Base-by-base conservation (phyloP, 257 asterid genomes). In the Przewalskia tangutica region DNA sequence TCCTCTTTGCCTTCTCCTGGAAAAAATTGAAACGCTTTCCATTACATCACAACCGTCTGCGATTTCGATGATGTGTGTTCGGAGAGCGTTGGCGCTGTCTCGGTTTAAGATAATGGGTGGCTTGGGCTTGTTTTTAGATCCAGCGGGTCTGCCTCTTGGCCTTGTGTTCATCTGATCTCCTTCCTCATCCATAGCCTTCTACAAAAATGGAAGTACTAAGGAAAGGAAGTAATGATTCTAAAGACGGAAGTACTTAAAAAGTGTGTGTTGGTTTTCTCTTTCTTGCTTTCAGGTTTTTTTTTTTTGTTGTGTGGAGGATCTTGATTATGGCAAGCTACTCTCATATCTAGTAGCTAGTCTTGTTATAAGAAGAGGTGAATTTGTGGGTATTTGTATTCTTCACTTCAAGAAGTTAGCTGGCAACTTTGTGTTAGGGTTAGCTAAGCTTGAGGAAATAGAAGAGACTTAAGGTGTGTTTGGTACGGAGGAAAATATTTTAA, bases 41-140 rank as follows among this genome's bases (percentile, higher is more conserved):
- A 71, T 71, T n/a, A 71, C 56, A 71, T 71, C 78, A 71, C 78
- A 71, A 71, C 78, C 78, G 4, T 71, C 78, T 11, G 78, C 58
- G 11, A 71, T 46, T 71, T 71, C 78, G 7, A 71, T 71, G 6
- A 71, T 48, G 6, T 71, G 78, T 46, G 78, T 71, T 71, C 78
- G 58, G 78, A 71, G 78, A 3, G 78, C 78, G 10, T 71, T 71
- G 59, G 78, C 78, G 38, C 78, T 71, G 78, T 71, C 78, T 3
- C 78, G 58, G 34, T 71, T 71, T 58, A 71, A 46, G 40, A 71
- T 71, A 2, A 71, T 71, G 78, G 78, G 78, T 11, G 78, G 78
- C 44, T 46, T 71, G 9, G 78, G 12, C 58, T 23, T 71, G 20
- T 71, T 71, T 23, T 46, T 71, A 4, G 78, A 71, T 71, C 78